These are phyloP conservation scores for Taxawa tesnikishii DNA, from an alignment of 2,329 filamentous ascomycete genomes.

Conservation along the genomic window DNA sequence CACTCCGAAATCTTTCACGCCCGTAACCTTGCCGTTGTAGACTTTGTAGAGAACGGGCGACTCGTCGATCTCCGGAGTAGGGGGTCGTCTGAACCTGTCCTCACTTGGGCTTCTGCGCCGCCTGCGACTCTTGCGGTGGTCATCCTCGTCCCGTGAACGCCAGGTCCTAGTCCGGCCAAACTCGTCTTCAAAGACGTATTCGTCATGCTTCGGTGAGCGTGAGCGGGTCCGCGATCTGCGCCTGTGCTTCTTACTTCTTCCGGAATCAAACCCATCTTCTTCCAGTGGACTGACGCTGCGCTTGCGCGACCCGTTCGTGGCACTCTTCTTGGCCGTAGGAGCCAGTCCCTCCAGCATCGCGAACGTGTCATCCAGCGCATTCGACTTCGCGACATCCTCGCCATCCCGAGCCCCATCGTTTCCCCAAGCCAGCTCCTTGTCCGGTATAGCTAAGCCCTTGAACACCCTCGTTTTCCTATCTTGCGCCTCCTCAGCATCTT, in stretches of 20 bases:
- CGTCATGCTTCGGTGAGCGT: slow-evolving; percentile 36
- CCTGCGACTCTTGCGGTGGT: slow-evolving; percentile 30
- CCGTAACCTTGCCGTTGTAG: slow-evolving; percentile 81
- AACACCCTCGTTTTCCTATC: slow-evolving; percentile 80
- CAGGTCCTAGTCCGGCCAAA: slow-evolving; percentile 37
- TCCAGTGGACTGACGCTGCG: slow-evolving; percentile 46
- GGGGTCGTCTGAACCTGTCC: slow-evolving; percentile 52
- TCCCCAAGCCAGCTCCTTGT: slow-evolving; percentile 49
- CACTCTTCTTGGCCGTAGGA: slow-evolving; percentile 43
- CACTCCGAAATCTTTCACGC: slow-evolving; percentile 87
- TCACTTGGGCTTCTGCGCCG: slow-evolving; percentile 32
- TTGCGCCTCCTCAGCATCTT: slow-evolving; percentile 30
- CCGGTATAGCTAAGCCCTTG: slow-evolving; percentile 75
- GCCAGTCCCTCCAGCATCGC: slow-evolving; percentile 81
- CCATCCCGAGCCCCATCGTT: slow-evolving; percentile 34
- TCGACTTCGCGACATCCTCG: slow-evolving; percentile 32
- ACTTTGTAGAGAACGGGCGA: slow-evolving; percentile 71
- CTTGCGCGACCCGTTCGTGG: slow-evolving; percentile 39
- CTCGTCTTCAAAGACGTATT: slow-evolving; percentile 47
- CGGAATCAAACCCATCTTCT: slow-evolving; percentile 18
- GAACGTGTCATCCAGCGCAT: slow-evolving; percentile 84
- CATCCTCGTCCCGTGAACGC: slow-evolving; percentile 27
- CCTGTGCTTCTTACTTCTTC: slow-evolving; percentile 27
- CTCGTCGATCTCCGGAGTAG: slow-evolving; percentile 68
- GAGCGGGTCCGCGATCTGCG: slow-evolving; percentile 40